These are phyloP conservation scores for Chlamydomonas incerta DNA, from an alignment of 139 green algal genomes.

Conservation along the genomic window DNA sequence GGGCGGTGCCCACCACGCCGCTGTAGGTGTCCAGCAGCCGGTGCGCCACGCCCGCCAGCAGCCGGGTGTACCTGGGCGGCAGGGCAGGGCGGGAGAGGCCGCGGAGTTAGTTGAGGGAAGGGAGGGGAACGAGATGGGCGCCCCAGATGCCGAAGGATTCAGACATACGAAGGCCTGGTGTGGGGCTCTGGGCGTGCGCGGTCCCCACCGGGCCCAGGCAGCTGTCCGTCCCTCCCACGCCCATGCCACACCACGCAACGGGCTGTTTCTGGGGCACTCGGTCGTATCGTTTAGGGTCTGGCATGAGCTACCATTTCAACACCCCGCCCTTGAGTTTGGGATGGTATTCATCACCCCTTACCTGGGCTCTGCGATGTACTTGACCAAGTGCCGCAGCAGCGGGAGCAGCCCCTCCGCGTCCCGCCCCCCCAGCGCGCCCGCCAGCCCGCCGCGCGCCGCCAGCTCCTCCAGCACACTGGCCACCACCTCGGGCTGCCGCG, in stretches of 20 bases:
- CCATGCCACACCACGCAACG: too few species aligned
- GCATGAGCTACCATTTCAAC: too few species aligned
- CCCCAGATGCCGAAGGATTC: too few species aligned
- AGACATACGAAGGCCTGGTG: too few species aligned
- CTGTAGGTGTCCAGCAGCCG: slow-evolving; percentile 80
- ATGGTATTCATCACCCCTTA: too few species aligned
- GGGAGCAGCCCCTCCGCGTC: slow-evolving; percentile 66
- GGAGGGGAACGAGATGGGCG: neutral
- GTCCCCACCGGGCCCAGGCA: too few species aligned
- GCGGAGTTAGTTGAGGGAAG: neutral
- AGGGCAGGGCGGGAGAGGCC: neutral
- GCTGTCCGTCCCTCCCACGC: too few species aligned
- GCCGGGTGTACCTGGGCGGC: slow-evolving; percentile 57
- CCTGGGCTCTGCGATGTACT: slow-evolving; percentile 67
- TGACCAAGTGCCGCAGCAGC: slow-evolving; percentile 74
- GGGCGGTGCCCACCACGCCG: slow-evolving; percentile 51
- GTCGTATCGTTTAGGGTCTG: too few species aligned
- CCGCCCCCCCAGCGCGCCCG: slow-evolving; percentile 69
- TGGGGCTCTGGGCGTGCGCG: too few species aligned
- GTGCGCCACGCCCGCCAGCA: slow-evolving; percentile 66
- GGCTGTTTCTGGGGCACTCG: too few species aligned
- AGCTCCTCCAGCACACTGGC: slow-evolving; percentile 88
- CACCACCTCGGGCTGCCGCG: slow-evolving; percentile 75
- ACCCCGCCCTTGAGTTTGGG: too few species aligned
- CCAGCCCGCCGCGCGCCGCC: slow-evolving; percentile 70